Base-by-base conservation (phyloP, 169 alveolate species). In the Cardiosporidium cionae region DNA sequence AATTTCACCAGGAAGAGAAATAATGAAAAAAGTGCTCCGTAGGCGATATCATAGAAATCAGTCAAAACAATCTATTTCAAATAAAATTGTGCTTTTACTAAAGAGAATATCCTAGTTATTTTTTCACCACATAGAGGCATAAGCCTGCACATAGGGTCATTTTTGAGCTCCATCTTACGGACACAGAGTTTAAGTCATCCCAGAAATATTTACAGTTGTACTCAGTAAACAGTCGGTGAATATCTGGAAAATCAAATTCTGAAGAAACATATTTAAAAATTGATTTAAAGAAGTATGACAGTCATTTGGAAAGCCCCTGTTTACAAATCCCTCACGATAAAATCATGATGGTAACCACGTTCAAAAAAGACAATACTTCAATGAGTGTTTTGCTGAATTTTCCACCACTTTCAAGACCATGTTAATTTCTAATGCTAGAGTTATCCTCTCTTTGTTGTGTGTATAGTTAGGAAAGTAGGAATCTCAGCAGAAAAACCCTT, bases 81-180 rank as follows among this genome's bases (percentile, higher is more conserved):
- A 63, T n/a, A 44, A 16, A n/a, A 16, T 9, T 9, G n/a, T 16
- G 9, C 22, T 9, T n/a, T 9, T 63, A n/a, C n/a, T 44, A 44
- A n/a, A n/a, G 58, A 9, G 52, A 16, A 16, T 9, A n/a, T 9
- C 9, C 22, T 9, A n/a, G 22, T 5, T 1, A 64, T 23, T 28
- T 6, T 2, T n/a, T 6, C 33, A 67, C 86, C 35, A 87, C 76
- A 69, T 86, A 84, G 62, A 86, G 84, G 74, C 95, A 92, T 25
- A 86, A 78, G 0, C 97, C 97, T 5, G 97, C 97, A 77, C 96
- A 92, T 22, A 80, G 72, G 16, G 95, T 92, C 97, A 92, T 92
- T 76, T 91, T 82, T 25, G 65, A 74, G 53, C 92, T 84, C 94
- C 95, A 90, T 66, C 78, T 87, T 25, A 91, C 75, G 44, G 76